Percentiles rank a stretch among this genome's conserved stretches.
Conservation (phyloP, 768 basidiomycete genomes). For the Boletus subcaerulescens region DNA sequence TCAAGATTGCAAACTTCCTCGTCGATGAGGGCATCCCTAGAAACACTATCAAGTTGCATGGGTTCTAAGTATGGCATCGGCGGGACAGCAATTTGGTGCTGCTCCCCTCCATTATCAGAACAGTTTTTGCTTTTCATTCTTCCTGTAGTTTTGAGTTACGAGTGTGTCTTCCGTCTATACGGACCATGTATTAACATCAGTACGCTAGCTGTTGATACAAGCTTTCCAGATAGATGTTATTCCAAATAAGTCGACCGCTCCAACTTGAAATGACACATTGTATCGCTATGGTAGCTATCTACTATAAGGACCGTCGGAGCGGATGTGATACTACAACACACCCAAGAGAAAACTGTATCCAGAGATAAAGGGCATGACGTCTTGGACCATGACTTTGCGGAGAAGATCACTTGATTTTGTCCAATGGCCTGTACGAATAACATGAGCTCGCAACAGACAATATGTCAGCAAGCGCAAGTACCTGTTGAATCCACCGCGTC, state of each 20-base stretch:
- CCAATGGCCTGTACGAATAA: conserved; percentile 63
- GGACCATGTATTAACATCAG: conserved; percentile 27
- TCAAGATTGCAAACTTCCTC: conserved; percentile 88
- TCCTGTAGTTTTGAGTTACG: conserved; percentile 18
- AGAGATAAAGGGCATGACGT: conserved; percentile 13
- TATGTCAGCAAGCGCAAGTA: conserved; percentile 20
- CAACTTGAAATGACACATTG: neutral
- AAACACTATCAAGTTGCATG: conserved; percentile 81
- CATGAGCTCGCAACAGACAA: conserved; percentile 14
- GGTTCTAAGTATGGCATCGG: conserved; percentile 54
- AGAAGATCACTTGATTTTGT: conserved; percentile 80
- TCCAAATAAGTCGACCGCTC: conserved; percentile 3
- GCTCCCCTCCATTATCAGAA: conserved; percentile 2
- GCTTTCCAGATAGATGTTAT: conserved; percentile 22
- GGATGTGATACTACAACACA: neutral
- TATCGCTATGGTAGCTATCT: neutral
- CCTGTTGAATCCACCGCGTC: conserved; percentile 87
- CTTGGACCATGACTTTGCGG: neutral
- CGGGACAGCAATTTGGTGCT: conserved; percentile 2
- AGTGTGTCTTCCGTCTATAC: conserved; percentile 16
- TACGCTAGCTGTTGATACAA: conserved; percentile 24
- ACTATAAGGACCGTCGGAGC: neutral
- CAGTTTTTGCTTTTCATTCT: conserved; percentile 12
- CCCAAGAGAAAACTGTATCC: conserved; percentile 8
- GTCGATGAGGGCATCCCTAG: conserved; percentile 76